Base-by-base conservation (phyloP, 305 asterid species). In the Galium porrigens region DNA sequence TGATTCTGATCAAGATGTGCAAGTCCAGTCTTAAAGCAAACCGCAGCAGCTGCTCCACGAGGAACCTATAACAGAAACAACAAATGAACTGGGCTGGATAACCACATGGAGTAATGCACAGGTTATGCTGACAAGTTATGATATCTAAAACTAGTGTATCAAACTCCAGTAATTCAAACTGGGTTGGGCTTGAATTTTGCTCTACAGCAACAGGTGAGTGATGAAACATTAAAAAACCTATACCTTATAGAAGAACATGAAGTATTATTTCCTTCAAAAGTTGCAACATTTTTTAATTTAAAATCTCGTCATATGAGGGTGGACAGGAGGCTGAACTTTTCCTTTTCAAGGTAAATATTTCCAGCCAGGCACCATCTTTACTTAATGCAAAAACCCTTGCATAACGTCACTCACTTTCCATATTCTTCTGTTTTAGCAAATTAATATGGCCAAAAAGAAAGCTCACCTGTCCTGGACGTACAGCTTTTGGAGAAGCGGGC, bases 1-100 rank as follows among this genome's bases (percentile, higher is more conserved):
- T 94, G 99, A 81, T 94, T 94, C 78, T 87, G 97, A 82, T 94
- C 99, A 77, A 94, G 91, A 83, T 94, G 99, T 72, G 85, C 86
- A 74, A 94, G 95, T 65, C 99, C 99, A 68, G 86, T 89, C 82
- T 89, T 94, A 71, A 94, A 94, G 80, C 99, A 94, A 72, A 86
- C 77, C 60, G 99, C 82, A 61, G 97, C 99, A 60, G 86, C 86
- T 58, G 97, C 96, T 72, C 99, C 99, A 49, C 97, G 97, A 34
- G 99, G 99, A 81, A 94, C 96, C 99, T 94, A 68, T 53, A 72
- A 70, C 65, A 69, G 70, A 65, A 66, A 32, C 64, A 69, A 63
- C 65, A 49, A 66, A 70, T n/a, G 14, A 48, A 9, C 3, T 25
- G 33, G 48, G 29, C 2, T 11, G 8, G 7, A 34, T 34, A 6